A percentile compares a stretch with the other conserved stretches of the same genome.
phyloP scores from a whole-genome alignment of 2,329 filamentous ascomycete species.

The Nannizziopsis barbatae region DNA sequence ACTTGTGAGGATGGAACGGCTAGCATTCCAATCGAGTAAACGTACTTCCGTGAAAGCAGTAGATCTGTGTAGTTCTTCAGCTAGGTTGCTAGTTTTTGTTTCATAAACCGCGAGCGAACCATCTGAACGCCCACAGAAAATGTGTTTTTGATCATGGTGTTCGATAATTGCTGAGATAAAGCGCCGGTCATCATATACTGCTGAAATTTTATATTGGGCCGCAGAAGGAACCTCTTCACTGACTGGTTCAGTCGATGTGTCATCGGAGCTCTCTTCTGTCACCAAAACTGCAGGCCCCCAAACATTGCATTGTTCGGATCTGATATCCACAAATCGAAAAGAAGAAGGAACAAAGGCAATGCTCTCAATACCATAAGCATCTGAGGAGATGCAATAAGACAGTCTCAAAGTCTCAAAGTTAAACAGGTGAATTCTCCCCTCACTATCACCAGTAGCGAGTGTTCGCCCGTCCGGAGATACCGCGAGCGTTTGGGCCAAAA shows the following conservation, averaged over 20 bases:
- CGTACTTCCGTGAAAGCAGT: conserved; percentile 7
- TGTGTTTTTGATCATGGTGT: not conserved
- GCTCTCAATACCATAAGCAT: conserved; percentile 21
- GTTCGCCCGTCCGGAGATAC: conserved; percentile 24
- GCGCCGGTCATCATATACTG: not conserved
- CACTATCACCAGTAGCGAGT: conserved; percentile 20
- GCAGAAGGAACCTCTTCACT: conserved; percentile 6
- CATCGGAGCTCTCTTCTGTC: conserved; percentile 15
- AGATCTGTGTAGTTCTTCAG: conserved; percentile 12
- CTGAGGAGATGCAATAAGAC: conserved; percentile 23
- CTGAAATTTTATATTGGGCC: not conserved
- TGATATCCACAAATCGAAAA: conserved; percentile 26
- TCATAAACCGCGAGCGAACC: conserved; percentile 14
- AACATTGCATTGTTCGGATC: conserved; percentile 24
- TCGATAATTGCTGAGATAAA: conserved; percentile 11
- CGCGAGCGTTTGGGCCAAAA: conserved; percentile 18
- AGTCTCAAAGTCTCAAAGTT: conserved; percentile 22
- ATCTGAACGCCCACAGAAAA: conserved; percentile 13
- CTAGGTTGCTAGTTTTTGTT: conserved; percentile 7
- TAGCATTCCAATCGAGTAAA: conserved; percentile 9
- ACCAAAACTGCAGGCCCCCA: conserved; percentile 24
- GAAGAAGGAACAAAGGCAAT: conserved; percentile 26
- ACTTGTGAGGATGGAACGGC: not conserved
- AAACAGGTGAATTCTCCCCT: conserved; percentile 22
- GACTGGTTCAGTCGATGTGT: conserved; percentile 10